Conservation (phyloP, 176 grass and related monocot species). For the Oryza punctata region DNA sequence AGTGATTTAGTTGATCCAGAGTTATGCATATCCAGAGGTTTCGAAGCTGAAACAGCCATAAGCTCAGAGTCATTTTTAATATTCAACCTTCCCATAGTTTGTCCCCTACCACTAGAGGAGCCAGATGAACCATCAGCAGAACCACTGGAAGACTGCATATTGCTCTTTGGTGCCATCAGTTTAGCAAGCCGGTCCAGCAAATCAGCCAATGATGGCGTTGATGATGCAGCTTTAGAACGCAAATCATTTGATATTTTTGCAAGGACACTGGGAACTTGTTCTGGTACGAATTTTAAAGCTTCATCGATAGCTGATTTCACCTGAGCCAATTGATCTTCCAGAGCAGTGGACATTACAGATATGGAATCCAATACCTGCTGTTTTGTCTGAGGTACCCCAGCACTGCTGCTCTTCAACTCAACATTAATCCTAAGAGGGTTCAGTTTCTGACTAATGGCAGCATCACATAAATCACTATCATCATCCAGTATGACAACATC, state of each 20-base stretch:
- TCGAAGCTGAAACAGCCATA: slow-evolving; percentile 28
- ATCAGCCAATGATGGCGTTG: slow-evolving; percentile 43
- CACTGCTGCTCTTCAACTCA: slow-evolving; percentile 48
- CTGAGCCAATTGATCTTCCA: slow-evolving; percentile 46
- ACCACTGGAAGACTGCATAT: slow-evolving; percentile 34
- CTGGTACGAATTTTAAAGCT: slow-evolving; percentile 51
- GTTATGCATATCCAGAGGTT: not conserved
- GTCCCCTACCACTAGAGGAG: slow-evolving; percentile 5
- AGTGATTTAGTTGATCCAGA: slow-evolving; percentile 28
- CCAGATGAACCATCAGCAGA: slow-evolving; percentile 35
- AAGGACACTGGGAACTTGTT: slow-evolving; percentile 43
- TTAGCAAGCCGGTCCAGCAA: slow-evolving; percentile 45
- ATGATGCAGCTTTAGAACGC: slow-evolving; percentile 35
- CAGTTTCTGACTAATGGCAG: slow-evolving; percentile 61
- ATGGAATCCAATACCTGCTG: slow-evolving; percentile 12
- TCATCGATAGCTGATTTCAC: slow-evolving; percentile 57
- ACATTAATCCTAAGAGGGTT: slow-evolving; percentile 78
- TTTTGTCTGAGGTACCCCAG: slow-evolving; percentile 10
- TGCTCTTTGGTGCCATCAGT: slow-evolving; percentile 41
- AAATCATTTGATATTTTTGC: slow-evolving; percentile 50
- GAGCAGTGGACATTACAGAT: slow-evolving; percentile 28
- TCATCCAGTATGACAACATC: slow-evolving; percentile 74
- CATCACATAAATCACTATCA: slow-evolving; percentile 69
- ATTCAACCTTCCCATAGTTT: not conserved
- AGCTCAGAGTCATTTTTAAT: not conserved